These are phyloP conservation scores for Mariannaea sp. DNA, from an alignment of 2,329 filamentous ascomycete species.

Conservation along the genomic window DNA sequence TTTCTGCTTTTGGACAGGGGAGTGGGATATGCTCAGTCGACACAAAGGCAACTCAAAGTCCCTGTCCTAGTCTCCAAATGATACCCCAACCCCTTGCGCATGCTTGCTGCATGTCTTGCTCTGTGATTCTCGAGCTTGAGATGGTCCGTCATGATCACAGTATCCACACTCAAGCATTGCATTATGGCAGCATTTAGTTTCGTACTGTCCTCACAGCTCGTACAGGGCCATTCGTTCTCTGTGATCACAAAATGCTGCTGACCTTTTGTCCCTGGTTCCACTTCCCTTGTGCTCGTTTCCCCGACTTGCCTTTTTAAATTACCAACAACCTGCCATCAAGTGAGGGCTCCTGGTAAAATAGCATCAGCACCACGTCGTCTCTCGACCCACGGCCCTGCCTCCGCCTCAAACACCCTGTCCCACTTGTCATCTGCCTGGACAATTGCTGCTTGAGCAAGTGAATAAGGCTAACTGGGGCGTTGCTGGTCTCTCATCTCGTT, in stretches of 20 bases:
- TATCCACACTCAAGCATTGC: slow-evolving; percentile 27
- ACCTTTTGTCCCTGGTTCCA: slow-evolving; percentile 9
- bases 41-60: too few species aligned
- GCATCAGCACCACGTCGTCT: slow-evolving; percentile 15
- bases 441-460: slow-evolving; percentile 28
- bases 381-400: slow-evolving; percentile 18
- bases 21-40: slow-evolving; percentile 25
- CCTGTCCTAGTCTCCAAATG: slow-evolving; percentile 6
- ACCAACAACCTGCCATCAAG: slow-evolving; percentile 13
- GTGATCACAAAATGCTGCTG: slow-evolving; percentile 24
- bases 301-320: slow-evolving; percentile 21
- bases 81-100: slow-evolving; percentile 11
- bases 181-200: slow-evolving; percentile 29
- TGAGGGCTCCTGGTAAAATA: slow-evolving; percentile 17
- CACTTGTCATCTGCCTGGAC: slow-evolving; percentile 10
- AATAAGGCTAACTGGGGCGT: slow-evolving; percentile 22
- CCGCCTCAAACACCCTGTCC: slow-evolving; percentile 15
- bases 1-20: slow-evolving; percentile 29
- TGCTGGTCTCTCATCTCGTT: slow-evolving; percentile 15
- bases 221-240: slow-evolving; percentile 22
- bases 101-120: slow-evolving; percentile 32
- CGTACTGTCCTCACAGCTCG: slow-evolving; percentile 21
- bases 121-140: slow-evolving; percentile 2
- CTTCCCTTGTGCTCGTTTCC: slow-evolving; percentile 14
- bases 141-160: slow-evolving; percentile 17